Evolutionary conservation across 1,139 yeast genomes (phyloP), one percentile per base, ranked within the genome.

Genomic region (Yamadazyma songkhlaensis): DNA sequence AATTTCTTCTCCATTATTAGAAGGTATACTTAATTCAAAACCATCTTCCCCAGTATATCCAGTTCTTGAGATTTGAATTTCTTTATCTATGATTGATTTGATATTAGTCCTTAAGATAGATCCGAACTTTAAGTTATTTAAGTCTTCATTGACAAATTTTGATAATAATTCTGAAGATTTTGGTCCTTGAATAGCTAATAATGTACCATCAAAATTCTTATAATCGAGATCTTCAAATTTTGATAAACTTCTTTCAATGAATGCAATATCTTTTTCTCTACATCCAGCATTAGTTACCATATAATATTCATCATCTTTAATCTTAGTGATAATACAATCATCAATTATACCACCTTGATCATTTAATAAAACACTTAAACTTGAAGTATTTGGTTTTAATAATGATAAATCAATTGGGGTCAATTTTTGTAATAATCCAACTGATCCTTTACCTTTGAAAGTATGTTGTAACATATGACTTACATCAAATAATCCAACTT

Each of bases 31-130:
- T 44, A 92, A 76, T 57, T 92, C 98, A 60, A 92, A 90, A 1
- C 98, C 98, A 58, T 92, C 98, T 63, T 92, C 98, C 23, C 98
- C 98, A 4, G 98, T 92, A 67, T 92, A 92, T 1, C 98, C 98
- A 21, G 96, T 87, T 62, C 98, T 82, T 8, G 96, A 88, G 24
- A 87, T 74, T 55, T 88, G 95, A 42, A 85, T 64, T 32, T 62
- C 60, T 13, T 61, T 57, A 7, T 62, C 50, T 26, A 70, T 61
- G 20, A 74, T 60, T 3, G 73, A 66, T 32, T 67, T 69, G 35
- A 84, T 66, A 31, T 73, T 74, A 27, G 94, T 74, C 42, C 50
- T 46, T 10, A 37, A 28, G 9, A 48, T 40, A 47, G 78, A 73
- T 36, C 97, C 97, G 55, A 92, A 92, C 48, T 75, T 79, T 44